phyloP scores from a whole-genome alignment of 345 rosid species.

The Clausena lansium region DNA sequence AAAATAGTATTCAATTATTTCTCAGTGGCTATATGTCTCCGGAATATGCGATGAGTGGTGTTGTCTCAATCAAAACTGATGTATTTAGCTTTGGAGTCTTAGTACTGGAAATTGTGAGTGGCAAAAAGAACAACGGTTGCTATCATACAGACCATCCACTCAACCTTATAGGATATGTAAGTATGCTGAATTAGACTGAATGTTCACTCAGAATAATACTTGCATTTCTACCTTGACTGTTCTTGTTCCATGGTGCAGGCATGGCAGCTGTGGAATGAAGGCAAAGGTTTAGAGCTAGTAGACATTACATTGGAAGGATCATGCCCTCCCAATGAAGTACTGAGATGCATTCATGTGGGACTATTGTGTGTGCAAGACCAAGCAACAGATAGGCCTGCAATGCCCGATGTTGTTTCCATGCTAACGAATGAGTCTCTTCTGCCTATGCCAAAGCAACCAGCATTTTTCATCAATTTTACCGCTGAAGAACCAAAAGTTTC shows the following conservation, averaged over 20 bases:
- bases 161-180: slow-evolving; percentile 24
- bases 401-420: slow-evolving; percentile 20
- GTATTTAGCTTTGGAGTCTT: slow-evolving; percentile 24
- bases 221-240: not conserved
- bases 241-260: not conserved
- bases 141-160: slow-evolving; percentile 6
- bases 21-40: slow-evolving; percentile 22
- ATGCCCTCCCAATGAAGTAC: not conserved
- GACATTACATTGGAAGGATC: not conserved
- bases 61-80: slow-evolving; percentile 13
- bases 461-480: not conserved
- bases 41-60: slow-evolving; percentile 12
- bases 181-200: not conserved
- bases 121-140: slow-evolving; percentile 15
- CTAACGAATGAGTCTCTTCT: slow-evolving; percentile 6
- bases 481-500: not conserved
- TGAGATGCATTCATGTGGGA: slow-evolving; percentile 20
- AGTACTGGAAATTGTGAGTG: slow-evolving; percentile 11
- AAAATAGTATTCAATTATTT: not conserved
- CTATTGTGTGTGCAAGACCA: slow-evolving; percentile 20
- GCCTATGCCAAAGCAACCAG: slow-evolving; percentile 19
- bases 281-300: not conserved
- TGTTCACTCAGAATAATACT: not conserved
- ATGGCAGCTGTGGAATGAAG: slow-evolving; percentile 18
- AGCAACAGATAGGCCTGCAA: slow-evolving; percentile 20